Conservation (phyloP, 768 basidiomycete genomes). For the Coprinellus micaceus region DNA sequence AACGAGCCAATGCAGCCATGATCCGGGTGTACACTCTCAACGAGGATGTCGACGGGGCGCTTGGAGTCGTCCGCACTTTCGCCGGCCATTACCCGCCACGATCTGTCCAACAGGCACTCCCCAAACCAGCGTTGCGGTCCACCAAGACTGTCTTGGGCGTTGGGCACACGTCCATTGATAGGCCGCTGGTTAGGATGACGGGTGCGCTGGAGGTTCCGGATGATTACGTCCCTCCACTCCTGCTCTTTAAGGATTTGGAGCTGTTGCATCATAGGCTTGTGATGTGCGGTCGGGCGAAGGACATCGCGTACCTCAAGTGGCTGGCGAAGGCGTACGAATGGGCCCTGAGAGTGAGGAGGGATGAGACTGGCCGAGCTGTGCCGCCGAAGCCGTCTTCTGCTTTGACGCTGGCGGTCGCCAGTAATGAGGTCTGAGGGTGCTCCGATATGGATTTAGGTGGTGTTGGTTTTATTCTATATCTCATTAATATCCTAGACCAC, state of each 20-base stretch:
- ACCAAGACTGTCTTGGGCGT: conserved; percentile 50
- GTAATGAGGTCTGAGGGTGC: no score
- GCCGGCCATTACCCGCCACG: conserved; percentile 60
- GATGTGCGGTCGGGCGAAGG: conserved; percentile 34
- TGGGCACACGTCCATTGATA: conserved; percentile 26
- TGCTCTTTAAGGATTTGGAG: conserved; percentile 77
- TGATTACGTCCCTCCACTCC: conserved; percentile 73
- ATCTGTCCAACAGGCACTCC: conserved; percentile 36
- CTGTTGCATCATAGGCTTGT: conserved; percentile 73
- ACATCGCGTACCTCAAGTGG: conserved; percentile 70
- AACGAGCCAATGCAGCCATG: conserved; percentile 65
- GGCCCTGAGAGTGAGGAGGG: conserved; percentile 58
- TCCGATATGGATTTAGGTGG: no score
- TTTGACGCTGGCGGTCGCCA: background rate
- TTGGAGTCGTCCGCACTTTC: conserved; percentile 60
- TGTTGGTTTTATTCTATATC: no score
- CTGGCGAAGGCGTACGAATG: conserved; percentile 70
- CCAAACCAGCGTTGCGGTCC: conserved; percentile 50
- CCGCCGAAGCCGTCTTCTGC: conserved; percentile 1
- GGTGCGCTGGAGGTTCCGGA: conserved; percentile 60
- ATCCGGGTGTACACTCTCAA: conserved; percentile 61
- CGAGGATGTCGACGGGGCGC: conserved; percentile 47
- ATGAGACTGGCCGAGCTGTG: conserved; percentile 38
- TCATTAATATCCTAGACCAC: no score
- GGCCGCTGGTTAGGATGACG: conserved; percentile 71